Percentiles rank a stretch among this genome's conserved stretches.
Evolutionary conservation across 805 yeast species (phyloP).

Genomic region (Suhomyces sp.): DNA sequence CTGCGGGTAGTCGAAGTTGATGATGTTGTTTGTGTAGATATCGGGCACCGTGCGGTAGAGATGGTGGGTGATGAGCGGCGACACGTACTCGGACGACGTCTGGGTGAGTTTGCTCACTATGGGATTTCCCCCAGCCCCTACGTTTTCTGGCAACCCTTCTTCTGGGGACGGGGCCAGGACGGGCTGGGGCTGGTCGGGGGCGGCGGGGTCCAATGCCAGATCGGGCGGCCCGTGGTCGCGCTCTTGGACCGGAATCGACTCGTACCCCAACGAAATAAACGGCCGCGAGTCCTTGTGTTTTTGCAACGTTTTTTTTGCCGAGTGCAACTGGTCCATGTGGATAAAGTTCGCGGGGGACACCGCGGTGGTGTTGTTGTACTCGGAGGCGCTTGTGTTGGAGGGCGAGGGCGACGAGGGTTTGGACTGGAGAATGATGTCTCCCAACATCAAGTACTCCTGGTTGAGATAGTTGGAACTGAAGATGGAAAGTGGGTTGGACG

Average conservation of each 20-base stretch:
- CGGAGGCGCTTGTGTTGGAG: conserved; percentile 24
- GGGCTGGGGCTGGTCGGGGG: neutral
- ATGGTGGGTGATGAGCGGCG: conserved; percentile 57
- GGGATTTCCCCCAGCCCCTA: neutral
- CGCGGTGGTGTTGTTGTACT: conserved; percentile 3
- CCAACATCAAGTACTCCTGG: conserved; percentile 50
- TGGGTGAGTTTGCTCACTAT: conserved; percentile 5
- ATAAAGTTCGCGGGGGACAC: conserved; percentile 1
- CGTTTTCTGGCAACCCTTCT: neutral
- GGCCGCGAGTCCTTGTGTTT: conserved; percentile 33
- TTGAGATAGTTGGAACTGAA: conserved; percentile 47
- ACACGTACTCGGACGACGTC: conserved; percentile 41
- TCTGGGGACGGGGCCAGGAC: neutral
- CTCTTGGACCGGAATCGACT: neutral
- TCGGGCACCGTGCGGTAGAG: conserved; percentile 50
- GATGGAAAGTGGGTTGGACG: conserved; percentile 9
- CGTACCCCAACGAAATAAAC: conserved; percentile 38
- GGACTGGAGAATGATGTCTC: conserved; percentile 43
- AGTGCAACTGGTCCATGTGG: neutral
- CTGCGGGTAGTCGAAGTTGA: conserved; percentile 59
- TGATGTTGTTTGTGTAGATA: conserved; percentile 45
- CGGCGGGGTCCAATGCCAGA: neutral
- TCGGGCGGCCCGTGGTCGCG: neutral
- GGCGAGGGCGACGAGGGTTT: conserved; percentile 42
- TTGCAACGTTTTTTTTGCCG: conserved; percentile 1